Evolutionary conservation across 1,139 yeast genomes (phyloP).

Genomic region (Hyphopichia pseudoburtonii): DNA sequence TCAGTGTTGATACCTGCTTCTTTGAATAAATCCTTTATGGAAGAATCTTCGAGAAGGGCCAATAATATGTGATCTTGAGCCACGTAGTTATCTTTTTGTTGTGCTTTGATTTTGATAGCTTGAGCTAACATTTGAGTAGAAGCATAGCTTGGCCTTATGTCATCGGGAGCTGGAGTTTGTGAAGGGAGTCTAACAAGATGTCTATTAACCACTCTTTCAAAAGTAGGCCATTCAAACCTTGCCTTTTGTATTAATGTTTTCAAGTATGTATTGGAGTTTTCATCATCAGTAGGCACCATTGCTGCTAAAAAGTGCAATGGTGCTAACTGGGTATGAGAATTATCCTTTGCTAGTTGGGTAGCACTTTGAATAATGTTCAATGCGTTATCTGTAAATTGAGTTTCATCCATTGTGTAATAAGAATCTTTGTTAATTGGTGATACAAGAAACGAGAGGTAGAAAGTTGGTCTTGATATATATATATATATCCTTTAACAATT

Average conservation of each 20-base stretch:
- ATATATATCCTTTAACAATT: too few relatives aligned
- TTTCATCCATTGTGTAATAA: constrained; percentile 47
- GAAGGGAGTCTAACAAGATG: constrained; percentile 82
- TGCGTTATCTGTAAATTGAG: constrained; percentile 93
- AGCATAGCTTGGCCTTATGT: constrained; percentile 66
- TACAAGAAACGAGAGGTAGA: too few relatives aligned
- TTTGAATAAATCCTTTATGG: constrained; percentile 72
- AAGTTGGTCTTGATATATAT: too few relatives aligned
- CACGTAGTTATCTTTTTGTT: constrained; percentile 86
- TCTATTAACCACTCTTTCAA: constrained; percentile 78
- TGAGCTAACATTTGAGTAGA: constrained; percentile 68
- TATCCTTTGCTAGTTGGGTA: constrained; percentile 77
- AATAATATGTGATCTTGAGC: constrained; percentile 93
- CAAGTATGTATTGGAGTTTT: constrained; percentile 68
- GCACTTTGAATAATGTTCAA: constrained; percentile 78
- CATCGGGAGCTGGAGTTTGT: constrained; percentile 84
- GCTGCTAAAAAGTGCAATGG: constrained; percentile 93
- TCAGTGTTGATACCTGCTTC: constrained; percentile 70
- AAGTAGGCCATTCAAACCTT: constrained; percentile 79
- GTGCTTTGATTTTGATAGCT: constrained; percentile 73
- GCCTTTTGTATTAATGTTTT: constrained; percentile 87
- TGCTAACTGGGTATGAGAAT: constrained; percentile 75
- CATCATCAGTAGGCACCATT: constrained; percentile 74
- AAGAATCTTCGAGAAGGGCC: constrained; percentile 78
- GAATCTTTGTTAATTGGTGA: too few relatives aligned